Conservation (phyloP, 768 basidiomycete species). For the Infundibulicybe gibba region DNA sequence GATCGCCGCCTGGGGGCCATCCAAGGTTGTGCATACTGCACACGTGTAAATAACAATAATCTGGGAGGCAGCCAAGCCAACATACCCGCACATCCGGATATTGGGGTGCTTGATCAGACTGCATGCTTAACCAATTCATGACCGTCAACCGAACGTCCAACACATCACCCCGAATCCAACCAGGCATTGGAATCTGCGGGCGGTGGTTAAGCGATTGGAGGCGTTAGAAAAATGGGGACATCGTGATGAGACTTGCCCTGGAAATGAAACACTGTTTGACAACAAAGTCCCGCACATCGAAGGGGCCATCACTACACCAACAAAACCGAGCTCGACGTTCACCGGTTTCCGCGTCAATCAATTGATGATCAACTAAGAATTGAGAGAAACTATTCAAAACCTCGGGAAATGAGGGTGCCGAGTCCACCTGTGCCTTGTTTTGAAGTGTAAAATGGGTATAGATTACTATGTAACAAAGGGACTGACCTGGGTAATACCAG, state of each 20-base stretch:
- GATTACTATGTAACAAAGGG: constrained; percentile 27
- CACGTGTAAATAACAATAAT: not conserved
- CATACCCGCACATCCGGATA: constrained; percentile 14
- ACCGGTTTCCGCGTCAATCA: constrained; percentile 60
- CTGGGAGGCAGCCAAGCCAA: constrained; percentile 6
- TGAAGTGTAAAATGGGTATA: constrained; percentile 4
- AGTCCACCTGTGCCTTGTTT: constrained; percentile 72
- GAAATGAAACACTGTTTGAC: constrained; percentile 91
- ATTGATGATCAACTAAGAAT: constrained; percentile 68
- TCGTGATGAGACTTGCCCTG: constrained; percentile 43
- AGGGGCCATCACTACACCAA: constrained; percentile 86
- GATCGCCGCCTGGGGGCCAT: constrained; percentile 26
- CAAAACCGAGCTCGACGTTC: constrained; percentile 60
- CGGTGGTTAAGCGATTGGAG: constrained; percentile 1
- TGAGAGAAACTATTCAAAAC: constrained; percentile 59
- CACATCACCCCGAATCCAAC: constrained; percentile 70
- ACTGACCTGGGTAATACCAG: constrained; percentile 82
- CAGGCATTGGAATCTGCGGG: constrained; percentile 57
- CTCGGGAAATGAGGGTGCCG: constrained; percentile 70
- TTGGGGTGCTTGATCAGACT: constrained; percentile 14
- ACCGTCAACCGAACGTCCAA: constrained; percentile 71
- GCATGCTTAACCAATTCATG: constrained; percentile 36
- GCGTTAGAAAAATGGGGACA: constrained; percentile 1
- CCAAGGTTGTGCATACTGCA: constrained; percentile 14
- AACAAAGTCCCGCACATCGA: constrained; percentile 80